phyloP scores from a whole-genome alignment of 2,329 filamentous ascomycete species.

The Bipolaris sorokiniana region DNA sequence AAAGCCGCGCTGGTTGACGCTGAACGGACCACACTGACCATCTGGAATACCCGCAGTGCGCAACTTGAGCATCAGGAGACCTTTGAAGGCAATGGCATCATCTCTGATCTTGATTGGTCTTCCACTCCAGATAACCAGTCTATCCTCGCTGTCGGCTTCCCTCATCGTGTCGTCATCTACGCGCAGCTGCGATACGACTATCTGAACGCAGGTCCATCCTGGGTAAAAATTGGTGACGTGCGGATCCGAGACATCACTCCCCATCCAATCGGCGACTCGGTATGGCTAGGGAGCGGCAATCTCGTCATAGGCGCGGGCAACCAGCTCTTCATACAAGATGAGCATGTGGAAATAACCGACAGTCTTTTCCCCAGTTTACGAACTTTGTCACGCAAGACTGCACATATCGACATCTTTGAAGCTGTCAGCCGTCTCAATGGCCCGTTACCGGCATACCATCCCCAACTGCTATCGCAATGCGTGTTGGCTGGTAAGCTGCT shows the following conservation, averaged over 20 bases:
- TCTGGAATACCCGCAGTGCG: constrained; percentile 86
- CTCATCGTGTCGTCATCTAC: constrained; percentile 80
- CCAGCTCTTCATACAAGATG: constrained; percentile 84
- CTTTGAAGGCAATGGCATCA: constrained; percentile 74
- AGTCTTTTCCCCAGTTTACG: constrained; percentile 64
- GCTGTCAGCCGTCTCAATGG: constrained; percentile 85
- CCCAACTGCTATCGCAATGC: constrained; percentile 86
- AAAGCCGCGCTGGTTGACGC: constrained; percentile 84
- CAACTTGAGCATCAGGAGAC: constrained; percentile 81
- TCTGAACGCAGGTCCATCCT: constrained; percentile 84
- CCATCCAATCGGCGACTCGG: constrained; percentile 89
- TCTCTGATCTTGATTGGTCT: constrained; percentile 91
- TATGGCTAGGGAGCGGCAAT: constrained; percentile 85
- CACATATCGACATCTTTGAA: constrained; percentile 75
- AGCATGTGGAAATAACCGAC: constrained; percentile 70
- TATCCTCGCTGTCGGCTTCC: constrained; percentile 89
- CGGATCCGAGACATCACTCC: constrained; percentile 80
- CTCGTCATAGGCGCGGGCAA: constrained; percentile 89
- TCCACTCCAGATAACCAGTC: constrained; percentile 88
- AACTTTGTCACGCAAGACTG: constrained; percentile 55
- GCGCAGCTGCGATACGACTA: constrained; percentile 93
- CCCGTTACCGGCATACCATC: constrained; percentile 87
- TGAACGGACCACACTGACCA: constrained; percentile 75
- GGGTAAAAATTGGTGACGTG: constrained; percentile 84
- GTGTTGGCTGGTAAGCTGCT: constrained; percentile 78